Percentiles rank a stretch among this genome's conserved stretches.
Evolutionary conservation across 148 eudicot genomes (phyloP).

Genomic region (Nepenthes mirabilis): DNA sequence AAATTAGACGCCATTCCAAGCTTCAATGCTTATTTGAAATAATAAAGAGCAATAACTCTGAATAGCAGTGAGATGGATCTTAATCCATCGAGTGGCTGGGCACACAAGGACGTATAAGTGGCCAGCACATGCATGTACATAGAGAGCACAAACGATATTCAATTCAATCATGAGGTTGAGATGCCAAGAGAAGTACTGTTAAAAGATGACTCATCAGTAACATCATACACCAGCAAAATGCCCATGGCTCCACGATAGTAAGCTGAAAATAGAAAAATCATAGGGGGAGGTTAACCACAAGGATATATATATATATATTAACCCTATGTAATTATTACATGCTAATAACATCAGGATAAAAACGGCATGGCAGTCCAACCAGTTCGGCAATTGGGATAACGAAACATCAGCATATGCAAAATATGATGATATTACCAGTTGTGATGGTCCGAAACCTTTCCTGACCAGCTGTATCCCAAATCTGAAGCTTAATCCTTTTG

Average conservation of each 20-base stretch:
- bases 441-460: constrained; percentile 80
- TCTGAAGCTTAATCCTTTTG: constrained; percentile 76
- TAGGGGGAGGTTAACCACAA: not conserved
- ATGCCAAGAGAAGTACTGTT: constrained; percentile 33
- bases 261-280: constrained; percentile 29
- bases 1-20: not conserved
- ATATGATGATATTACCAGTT: constrained; percentile 32
- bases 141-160: not conserved
- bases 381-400: not conserved
- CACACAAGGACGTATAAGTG: no score
- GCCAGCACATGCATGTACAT: no score
- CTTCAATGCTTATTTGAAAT: no score
- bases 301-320: not conserved
- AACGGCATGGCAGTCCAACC: not conserved
- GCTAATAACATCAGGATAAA: not conserved
- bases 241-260: constrained; percentile 95
- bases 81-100: no score
- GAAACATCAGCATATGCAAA: not conserved
- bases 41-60: no score
- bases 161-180: not conserved
- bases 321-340: no score
- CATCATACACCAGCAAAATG: constrained; percentile 76
- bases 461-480: constrained; percentile 94
- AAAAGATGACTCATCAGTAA: constrained; percentile 78
- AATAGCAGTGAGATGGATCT: no score